Evolutionary conservation across 441 rosid genomes (phyloP).

Genomic region (California macrophylla): DNA sequence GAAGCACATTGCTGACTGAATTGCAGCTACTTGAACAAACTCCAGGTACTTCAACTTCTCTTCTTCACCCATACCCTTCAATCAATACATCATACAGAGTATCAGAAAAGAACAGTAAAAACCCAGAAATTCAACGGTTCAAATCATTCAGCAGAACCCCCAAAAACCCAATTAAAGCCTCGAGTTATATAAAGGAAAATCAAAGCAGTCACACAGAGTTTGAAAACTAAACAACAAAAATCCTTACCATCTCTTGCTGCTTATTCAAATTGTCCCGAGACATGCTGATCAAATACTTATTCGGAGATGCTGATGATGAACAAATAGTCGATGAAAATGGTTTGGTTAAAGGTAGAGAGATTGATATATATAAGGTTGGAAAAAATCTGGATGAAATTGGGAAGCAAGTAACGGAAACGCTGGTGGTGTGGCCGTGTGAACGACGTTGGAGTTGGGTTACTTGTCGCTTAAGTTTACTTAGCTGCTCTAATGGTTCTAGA

Average conservation of each 20-base stretch:
- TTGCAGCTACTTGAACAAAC: slow-evolving; percentile 73
- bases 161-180: not conserved
- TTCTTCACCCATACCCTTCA: slow-evolving; percentile 37
- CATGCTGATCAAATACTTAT: slow-evolving; percentile 20
- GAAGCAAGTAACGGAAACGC: not conserved
- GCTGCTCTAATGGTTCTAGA: not conserved
- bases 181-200: not conserved
- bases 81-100: not conserved
- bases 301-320: too few relatives aligned
- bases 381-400: too few relatives aligned
- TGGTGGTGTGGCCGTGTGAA: not conserved
- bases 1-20: slow-evolving; percentile 49
- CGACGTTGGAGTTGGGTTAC: not conserved
- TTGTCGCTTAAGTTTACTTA: not conserved
- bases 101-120: not conserved
- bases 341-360: not conserved
- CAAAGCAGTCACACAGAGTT: too few relatives aligned
- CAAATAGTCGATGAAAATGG: not conserved
- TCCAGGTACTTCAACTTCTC: slow-evolving; percentile 67
- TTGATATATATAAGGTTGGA: too few relatives aligned
- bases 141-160: not conserved
- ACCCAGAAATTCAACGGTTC: not conserved
- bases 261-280: slow-evolving; percentile 27
- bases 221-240: not conserved
- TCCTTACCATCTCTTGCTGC: slow-evolving; percentile 37